These are phyloP conservation scores for Calonectria pseudoturangicola DNA, from an alignment of 2,329 filamentous ascomycete species.

Conservation along the genomic window DNA sequence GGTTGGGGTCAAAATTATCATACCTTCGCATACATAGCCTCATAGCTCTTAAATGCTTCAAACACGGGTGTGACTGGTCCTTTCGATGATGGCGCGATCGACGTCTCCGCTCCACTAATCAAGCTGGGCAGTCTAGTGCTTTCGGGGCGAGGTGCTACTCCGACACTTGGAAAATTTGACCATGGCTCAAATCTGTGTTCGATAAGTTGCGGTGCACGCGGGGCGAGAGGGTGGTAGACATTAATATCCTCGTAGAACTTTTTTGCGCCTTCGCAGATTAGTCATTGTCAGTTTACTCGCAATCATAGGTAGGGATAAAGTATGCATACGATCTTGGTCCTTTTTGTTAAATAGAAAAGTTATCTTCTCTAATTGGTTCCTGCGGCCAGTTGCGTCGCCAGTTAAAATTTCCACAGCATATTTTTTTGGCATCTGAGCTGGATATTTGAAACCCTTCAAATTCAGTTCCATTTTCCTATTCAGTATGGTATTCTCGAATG, in stretches of 20 bases:
- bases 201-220: background rate
- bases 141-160: background rate
- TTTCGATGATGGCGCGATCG: background rate
- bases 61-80: background rate
- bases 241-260: background rate
- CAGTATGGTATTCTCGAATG: background rate
- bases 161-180: background rate
- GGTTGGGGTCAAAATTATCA: background rate
- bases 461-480: conserved; percentile 1
- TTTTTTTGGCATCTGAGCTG: background rate
- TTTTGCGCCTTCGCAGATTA: background rate
- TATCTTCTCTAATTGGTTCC: background rate
- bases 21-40: background rate
- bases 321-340: background rate
- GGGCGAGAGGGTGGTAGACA: background rate
- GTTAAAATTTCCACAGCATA: background rate
- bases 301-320: too few relatives aligned
- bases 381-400: background rate
- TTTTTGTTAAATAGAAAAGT: conserved; percentile 11
- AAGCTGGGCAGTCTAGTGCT: background rate
- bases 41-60: background rate
- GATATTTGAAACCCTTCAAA: background rate
- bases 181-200: background rate
- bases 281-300: background rate
- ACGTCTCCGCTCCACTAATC: background rate